Percentiles rank a stretch among this genome's conserved stretches.
These are phyloP conservation scores for Geotrichum macrosporum DNA, from an alignment of 1,139 yeast species.

Conservation along the genomic window DNA sequence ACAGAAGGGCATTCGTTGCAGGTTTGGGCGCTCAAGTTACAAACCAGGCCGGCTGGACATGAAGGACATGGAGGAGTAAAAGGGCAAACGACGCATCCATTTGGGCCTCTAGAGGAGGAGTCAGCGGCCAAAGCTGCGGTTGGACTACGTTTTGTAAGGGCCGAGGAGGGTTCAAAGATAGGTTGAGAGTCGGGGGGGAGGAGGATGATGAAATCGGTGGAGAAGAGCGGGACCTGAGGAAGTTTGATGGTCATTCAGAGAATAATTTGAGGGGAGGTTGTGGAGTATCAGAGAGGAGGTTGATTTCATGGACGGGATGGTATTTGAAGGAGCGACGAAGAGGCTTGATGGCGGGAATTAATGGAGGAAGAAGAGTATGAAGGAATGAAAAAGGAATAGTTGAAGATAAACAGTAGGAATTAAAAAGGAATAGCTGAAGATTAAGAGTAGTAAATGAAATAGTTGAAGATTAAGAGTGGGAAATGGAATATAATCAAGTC, in stretches of 20 bases:
- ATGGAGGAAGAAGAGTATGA: no score
- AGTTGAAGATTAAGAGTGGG: no score
- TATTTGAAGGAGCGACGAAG: neutral
- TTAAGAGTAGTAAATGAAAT: no score
- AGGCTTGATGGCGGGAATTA: neutral
- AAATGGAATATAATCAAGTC: no score
- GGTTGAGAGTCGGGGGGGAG: neutral
- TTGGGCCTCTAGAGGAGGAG: neutral
- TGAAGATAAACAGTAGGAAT: no score
- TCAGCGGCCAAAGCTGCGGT: neutral
- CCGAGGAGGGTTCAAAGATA: neutral
- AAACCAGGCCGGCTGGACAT: slow-evolving; percentile 25
- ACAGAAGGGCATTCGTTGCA: slow-evolving; percentile 51
- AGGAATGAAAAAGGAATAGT: no score
- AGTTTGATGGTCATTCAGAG: neutral
- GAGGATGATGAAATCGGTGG: neutral
- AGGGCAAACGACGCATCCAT: slow-evolving; percentile 17
- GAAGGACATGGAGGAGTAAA: slow-evolving; percentile 18
- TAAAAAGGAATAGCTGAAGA: no score
- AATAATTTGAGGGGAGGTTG: neutral
- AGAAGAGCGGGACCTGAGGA: no score
- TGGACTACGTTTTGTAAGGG: neutral
- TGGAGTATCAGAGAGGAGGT: neutral
- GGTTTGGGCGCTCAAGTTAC: slow-evolving; percentile 46
- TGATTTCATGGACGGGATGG: neutral